These are phyloP conservation scores for Plasmodium gaboni DNA, from an alignment of 169 alveolate species.

Conservation along the genomic window DNA sequence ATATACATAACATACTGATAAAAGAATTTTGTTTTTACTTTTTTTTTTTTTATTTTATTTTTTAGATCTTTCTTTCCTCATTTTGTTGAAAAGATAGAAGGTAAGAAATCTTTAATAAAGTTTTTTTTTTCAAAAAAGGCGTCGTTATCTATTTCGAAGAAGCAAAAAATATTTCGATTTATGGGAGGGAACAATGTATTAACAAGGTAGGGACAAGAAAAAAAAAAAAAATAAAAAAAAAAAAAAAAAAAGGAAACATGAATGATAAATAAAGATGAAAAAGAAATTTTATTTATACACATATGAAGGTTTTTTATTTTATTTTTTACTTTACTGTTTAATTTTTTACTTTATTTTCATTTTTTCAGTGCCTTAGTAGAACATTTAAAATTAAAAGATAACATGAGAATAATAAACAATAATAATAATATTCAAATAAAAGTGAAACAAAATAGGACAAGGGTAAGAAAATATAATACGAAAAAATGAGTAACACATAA, in stretches of 20 bases:
- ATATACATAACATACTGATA: not conserved
- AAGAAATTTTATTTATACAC: not conserved
- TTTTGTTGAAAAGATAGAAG: conserved; percentile 5
- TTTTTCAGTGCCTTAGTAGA: conserved; percentile 35
- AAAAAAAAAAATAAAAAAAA: not conserved
- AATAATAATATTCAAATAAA: conserved; percentile 7
- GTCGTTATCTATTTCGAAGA: not conserved
- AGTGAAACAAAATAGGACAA: conserved; percentile 5
- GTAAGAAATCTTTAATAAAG: conserved; percentile 19
- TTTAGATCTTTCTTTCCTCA: conserved; percentile 31
- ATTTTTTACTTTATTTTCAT: not conserved
- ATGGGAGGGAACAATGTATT: conserved; percentile 17
- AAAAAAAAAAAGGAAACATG: not conserved
- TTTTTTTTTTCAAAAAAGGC: conserved; percentile 8
- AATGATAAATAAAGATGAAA: not conserved
- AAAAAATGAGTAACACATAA: not conserved
- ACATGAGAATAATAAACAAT: not conserved
- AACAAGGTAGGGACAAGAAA: conserved; percentile 11
- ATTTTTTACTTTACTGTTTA: not conserved
- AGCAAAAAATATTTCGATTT: conserved; percentile 25
- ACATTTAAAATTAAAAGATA: conserved; percentile 21
- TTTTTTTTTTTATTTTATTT: conserved; percentile 5
- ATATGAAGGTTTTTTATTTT: not conserved
- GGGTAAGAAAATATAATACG: conserved; percentile 17
- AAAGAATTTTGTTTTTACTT: not conserved